Conservation (phyloP, 257 asterid species). For the Ocimum tenuiflorum region DNA sequence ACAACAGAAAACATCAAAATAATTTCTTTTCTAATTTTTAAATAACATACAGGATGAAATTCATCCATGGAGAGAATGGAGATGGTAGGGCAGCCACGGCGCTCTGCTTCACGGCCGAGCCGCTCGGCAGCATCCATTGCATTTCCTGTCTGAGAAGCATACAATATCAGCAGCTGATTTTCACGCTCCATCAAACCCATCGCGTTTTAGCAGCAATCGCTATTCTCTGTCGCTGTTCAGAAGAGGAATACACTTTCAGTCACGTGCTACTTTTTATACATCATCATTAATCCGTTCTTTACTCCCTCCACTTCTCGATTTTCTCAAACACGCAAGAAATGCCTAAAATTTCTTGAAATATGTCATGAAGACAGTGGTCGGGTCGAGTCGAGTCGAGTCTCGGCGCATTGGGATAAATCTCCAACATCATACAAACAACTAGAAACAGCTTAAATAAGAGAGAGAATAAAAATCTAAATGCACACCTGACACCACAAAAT, state of each 20-base stretch:
- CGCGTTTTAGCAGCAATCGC: constrained; percentile 12
- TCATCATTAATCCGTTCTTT: no score
- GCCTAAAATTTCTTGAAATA: no score
- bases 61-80: constrained; percentile 60
- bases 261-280: neutral
- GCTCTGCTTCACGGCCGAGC: constrained; percentile 84
- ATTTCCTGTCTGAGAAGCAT: constrained; percentile 90
- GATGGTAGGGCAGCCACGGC: constrained; percentile 64
- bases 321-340: no score
- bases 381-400: no score
- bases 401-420: no score
- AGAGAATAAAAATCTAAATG: no score
- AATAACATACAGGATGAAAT: constrained; percentile 50
- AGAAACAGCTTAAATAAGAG: no score
- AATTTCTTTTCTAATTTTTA: neutral
- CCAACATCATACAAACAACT: no score
- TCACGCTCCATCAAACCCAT: constrained; percentile 36
- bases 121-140: constrained; percentile 84
- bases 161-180: constrained; percentile 47
- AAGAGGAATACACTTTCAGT: neutral
- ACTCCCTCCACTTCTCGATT: no score
- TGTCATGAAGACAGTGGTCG: no score
- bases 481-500: no score
- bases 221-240: neutral
- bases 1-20: neutral